A percentile compares a stretch with the other conserved stretches of the same genome.
Evolutionary conservation across 805 yeast species (phyloP).

Genomic region (Scheffersomyces coipomensis): DNA sequence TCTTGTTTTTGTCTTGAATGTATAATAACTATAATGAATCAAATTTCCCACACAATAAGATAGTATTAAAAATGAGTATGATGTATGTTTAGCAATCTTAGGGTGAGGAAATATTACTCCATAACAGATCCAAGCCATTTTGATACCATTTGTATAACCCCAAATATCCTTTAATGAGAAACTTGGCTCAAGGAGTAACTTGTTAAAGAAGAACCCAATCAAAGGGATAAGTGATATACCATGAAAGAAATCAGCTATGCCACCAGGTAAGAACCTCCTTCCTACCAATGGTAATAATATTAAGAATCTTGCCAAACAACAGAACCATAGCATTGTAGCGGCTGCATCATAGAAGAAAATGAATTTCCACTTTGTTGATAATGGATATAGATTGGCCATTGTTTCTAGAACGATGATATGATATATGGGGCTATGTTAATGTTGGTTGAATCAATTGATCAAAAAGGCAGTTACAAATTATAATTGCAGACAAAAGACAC

Average conservation of each 20-base stretch:
- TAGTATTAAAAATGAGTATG: slow-evolving; percentile 36
- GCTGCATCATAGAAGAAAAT: slow-evolving; percentile 34
- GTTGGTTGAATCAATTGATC: too few relatives aligned
- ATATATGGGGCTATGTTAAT: too few relatives aligned
- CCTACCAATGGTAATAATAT: slow-evolving; percentile 66
- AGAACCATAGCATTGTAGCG: slow-evolving; percentile 45
- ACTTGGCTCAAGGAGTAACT: slow-evolving; percentile 10
- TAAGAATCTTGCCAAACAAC: slow-evolving; percentile 48
- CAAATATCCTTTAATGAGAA: slow-evolving; percentile 17
- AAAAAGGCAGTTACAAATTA: too few relatives aligned
- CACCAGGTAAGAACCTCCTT: slow-evolving; percentile 62
- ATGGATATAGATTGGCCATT: slow-evolving; percentile 38
- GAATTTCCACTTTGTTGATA: slow-evolving; percentile 27
- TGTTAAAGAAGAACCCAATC: slow-evolving; percentile 17
- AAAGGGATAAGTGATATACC: slow-evolving; percentile 36
- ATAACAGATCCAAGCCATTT: slow-evolving; percentile 39
- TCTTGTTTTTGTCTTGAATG: slow-evolving; percentile 34
- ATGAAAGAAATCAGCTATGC: slow-evolving; percentile 65
- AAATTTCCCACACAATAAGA: slow-evolving; percentile 35
- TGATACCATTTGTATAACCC: slow-evolving; percentile 25
- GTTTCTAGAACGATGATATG: too few relatives aligned
- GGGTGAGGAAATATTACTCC: slow-evolving; percentile 43
- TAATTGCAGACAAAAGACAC: too few relatives aligned
- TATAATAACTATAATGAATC: slow-evolving; percentile 32
- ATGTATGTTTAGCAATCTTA: slow-evolving; percentile 38